Evolutionary conservation across 2,329 filamentous ascomycete genomes (phyloP).

Genomic region (Aspergillus udagawae): DNA sequence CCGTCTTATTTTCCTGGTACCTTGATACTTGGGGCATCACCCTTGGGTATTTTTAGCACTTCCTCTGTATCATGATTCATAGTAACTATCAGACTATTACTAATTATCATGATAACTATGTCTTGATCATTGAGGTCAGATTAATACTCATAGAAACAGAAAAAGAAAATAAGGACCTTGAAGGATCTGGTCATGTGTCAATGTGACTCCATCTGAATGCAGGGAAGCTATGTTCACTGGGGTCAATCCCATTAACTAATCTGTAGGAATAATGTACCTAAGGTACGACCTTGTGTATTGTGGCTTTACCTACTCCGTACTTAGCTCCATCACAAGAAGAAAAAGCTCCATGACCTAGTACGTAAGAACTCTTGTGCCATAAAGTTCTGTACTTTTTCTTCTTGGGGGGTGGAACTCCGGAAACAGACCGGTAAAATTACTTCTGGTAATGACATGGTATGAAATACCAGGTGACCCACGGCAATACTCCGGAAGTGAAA

Average conservation of each 20-base stretch:
- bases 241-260: background rate
- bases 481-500: slow-evolving; percentile 23
- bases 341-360: background rate
- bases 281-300: background rate
- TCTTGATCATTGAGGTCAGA: background rate
- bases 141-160: background rate
- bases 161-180: background rate
- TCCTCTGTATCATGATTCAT: slow-evolving; percentile 3
- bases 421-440: slow-evolving; percentile 30
- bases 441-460: slow-evolving; percentile 17
- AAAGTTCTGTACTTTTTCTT: slow-evolving; percentile 22
- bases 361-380: background rate
- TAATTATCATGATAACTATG: background rate
- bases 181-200: background rate
- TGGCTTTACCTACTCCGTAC: slow-evolving; percentile 2
- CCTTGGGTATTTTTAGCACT: slow-evolving; percentile 8
- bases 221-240: background rate
- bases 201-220: slow-evolving; percentile 7
- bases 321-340: slow-evolving; percentile 1
- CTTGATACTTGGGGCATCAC: slow-evolving; percentile 1
- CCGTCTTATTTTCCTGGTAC: slow-evolving; percentile 2
- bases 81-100: background rate
- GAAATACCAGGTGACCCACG: slow-evolving; percentile 20
- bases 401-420: slow-evolving; percentile 18
- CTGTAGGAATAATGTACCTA: too few species aligned